A percentile compares a stretch with the other conserved stretches of the same genome.
These are phyloP conservation scores for Monosporascus sp. DNA, from an alignment of 2,329 filamentous ascomycete genomes.

Conservation along the genomic window DNA sequence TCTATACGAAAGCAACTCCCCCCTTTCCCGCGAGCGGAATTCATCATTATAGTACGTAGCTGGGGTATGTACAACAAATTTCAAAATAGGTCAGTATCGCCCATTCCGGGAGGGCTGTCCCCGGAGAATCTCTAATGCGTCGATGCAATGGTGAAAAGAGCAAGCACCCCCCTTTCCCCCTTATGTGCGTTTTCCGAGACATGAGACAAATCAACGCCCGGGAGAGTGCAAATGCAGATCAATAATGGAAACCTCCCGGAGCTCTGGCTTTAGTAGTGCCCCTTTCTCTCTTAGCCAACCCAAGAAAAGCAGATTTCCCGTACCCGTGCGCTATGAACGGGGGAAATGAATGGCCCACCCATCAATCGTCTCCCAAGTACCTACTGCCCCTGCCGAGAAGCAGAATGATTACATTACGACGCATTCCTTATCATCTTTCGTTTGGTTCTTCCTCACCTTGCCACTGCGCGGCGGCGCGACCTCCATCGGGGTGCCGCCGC, in stretches of 20 bases:
- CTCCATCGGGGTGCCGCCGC: conserved; percentile 52
- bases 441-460: conserved; percentile 44
- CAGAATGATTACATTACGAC: conserved; percentile 46
- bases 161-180: no score
- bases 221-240: not conserved
- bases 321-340: not conserved
- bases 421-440: conserved; percentile 47
- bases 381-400: conserved; percentile 1
- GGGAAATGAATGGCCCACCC: not conserved
- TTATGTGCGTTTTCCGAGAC: no score
- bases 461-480: conserved; percentile 45
- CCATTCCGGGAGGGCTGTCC: no score
- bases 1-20: no score
- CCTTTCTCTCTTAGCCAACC: not conserved
- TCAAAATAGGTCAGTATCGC: no score
- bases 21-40: no score
- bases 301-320: not conserved
- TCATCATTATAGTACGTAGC: no score
- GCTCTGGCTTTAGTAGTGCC: no score
- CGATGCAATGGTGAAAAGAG: no score
- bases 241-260: not conserved
- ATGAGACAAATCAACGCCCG: not conserved
- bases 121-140: no score
- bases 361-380: not conserved
- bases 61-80: no score